Conservation (phyloP, 139 green algal species). For the Monoraphidium neglectum region DNA sequence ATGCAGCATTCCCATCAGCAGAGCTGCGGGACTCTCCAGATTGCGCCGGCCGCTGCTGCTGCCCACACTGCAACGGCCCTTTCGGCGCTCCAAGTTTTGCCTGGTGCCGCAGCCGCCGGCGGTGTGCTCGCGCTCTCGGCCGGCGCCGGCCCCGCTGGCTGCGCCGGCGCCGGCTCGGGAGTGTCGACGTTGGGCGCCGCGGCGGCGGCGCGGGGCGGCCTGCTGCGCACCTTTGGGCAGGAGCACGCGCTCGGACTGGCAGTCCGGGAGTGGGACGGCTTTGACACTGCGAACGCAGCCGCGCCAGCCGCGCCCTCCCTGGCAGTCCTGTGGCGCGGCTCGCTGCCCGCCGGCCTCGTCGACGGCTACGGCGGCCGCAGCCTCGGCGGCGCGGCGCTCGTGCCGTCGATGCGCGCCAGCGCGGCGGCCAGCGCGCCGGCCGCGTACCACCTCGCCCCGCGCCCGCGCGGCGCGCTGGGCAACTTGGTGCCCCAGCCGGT, state of each 20-base stretch:
- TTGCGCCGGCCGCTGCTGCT: no score
- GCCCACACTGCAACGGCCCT: no score
- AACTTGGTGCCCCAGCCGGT: conserved; percentile 46
- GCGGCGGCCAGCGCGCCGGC: not conserved
- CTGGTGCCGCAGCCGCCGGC: no score
- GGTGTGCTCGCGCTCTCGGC: no score
- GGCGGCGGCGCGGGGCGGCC: not conserved
- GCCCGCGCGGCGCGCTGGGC: conserved; percentile 46
- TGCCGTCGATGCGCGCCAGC: conserved; percentile 26
- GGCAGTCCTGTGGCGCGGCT: not conserved
- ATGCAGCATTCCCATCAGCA: no score
- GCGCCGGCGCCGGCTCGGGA: no score
- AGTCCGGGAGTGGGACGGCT: not conserved
- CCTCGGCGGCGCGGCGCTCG: not conserved
- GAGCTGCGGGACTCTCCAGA: no score
- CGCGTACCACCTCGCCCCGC: conserved; percentile 42
- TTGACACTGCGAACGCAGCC: not conserved
- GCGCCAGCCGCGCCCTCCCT: not conserved
- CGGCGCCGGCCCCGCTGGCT: no score
- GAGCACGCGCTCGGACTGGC: not conserved
- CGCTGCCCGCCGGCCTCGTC: conserved; percentile 1
- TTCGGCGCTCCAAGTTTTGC: no score
- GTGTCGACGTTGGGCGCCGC: no score
- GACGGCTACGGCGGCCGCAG: conserved; percentile 31
- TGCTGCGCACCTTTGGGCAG: conserved; percentile 9